These are phyloP conservation scores for Penicillium antarcticum DNA, from an alignment of 495 filamentous ascomycete genomes.

Conservation along the genomic window DNA sequence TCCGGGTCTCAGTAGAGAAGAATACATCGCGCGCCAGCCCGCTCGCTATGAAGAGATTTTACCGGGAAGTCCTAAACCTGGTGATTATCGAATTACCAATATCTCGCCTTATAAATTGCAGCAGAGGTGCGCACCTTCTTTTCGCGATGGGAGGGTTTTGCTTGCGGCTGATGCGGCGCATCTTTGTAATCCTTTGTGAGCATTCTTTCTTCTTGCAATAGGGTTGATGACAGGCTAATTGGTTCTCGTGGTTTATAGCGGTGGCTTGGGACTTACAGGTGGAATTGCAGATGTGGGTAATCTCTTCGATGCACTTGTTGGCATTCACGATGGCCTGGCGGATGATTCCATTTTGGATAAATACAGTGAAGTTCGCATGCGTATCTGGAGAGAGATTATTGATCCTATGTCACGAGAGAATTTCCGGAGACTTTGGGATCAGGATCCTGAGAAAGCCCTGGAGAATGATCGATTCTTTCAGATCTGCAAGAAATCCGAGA, in stretches of 20 bases:
- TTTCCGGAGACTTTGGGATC: constrained; percentile 32
- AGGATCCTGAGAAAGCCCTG: constrained; percentile 29
- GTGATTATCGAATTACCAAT: constrained; percentile 51
- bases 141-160: constrained; percentile 54
- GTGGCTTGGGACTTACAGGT: constrained; percentile 59
- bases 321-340: constrained; percentile 51
- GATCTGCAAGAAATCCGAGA: constrained; percentile 21
- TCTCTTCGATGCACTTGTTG: constrained; percentile 55
- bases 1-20: constrained; percentile 47
- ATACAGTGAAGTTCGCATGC: constrained; percentile 54
- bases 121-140: constrained; percentile 54
- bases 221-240: too few relatives aligned
- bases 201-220: too few relatives aligned
- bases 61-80: constrained; percentile 56
- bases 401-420: constrained; percentile 56
- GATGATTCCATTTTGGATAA: constrained; percentile 55
- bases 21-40: constrained; percentile 52
- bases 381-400: constrained; percentile 54
- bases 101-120: constrained; percentile 60
- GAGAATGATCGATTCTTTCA: constrained; percentile 40
- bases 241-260: constrained; percentile 18
- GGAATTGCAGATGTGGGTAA: constrained; percentile 59
- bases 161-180: constrained; percentile 57
- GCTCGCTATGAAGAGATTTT: constrained; percentile 52
- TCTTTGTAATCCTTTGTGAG: constrained; percentile 47